Base-by-base conservation (phyloP, 257 asterid genomes). In the Penstemon newberryi region DNA sequence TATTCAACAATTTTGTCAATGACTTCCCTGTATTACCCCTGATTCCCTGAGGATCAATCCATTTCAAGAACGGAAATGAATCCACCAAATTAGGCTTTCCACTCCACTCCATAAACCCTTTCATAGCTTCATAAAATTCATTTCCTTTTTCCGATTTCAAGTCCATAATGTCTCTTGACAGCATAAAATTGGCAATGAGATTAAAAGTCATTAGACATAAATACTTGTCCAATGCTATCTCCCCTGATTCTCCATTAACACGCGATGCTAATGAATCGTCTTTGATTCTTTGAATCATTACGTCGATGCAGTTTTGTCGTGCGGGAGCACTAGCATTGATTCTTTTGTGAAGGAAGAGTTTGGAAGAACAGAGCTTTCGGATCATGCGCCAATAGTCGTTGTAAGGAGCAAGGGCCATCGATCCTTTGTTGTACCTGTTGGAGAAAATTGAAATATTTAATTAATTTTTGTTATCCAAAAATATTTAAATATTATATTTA, bases 31-130 rank as follows among this genome's bases (percentile, higher is more conserved):
- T 67, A n/a, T 70, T 75, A 41, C 65, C 68, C 60, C 56, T 70
- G 8, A 80, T 56, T 3, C 84, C 80, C 61, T 80, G 82, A n/a
- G 77, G 74, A 56, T 83, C 86, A 1, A 80, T 38, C 85, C 73
- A 71, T 63, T 61, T 77, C 40, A 83, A 67, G 49, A 75, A 56
- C 7, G 76, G 75, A 18, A 83, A 83, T 11, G 80, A n/a, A 50
- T 83, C 88, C 8, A 66, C 74, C 43, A 83, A 10, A 60, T 83
- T 80, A 0, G 81, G 81, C 15, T 33, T 64, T 39, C 80, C 74
- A 4, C 51, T 33, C 81, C 76, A 74, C 25, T 61, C 69, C 52
- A 79, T 65, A 39, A 77, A 42, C 25, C 66, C 61, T 47, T 59
- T 53, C 77, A 60, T 77, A 2, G 80, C 77, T 0, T 53, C 63